Conservation (phyloP, 2,329 filamentous ascomycete species). For the Periconia sp. region DNA sequence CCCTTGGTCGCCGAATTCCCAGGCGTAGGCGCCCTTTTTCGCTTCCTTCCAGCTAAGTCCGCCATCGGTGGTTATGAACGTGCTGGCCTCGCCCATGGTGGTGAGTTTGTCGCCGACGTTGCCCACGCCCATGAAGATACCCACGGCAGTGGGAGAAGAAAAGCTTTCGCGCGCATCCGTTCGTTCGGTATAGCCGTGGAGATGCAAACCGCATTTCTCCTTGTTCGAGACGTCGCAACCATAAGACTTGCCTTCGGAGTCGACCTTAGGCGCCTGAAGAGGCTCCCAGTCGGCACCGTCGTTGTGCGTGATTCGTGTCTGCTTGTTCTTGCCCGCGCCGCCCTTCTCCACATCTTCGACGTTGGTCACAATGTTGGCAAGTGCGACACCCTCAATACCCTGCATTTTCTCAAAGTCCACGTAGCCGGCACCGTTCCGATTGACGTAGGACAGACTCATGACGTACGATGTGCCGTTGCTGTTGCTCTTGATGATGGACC, state of each 20-base stretch:
- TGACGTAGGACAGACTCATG: slow-evolving; percentile 77
- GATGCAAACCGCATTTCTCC: slow-evolving; percentile 78
- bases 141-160: slow-evolving; percentile 84
- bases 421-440: slow-evolving; percentile 73
- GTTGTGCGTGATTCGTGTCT: slow-evolving; percentile 93
- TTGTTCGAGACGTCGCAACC: slow-evolving; percentile 62
- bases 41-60: slow-evolving; percentile 84
- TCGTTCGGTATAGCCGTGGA: slow-evolving; percentile 95
- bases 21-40: slow-evolving; percentile 86
- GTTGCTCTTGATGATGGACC: slow-evolving; percentile 95
- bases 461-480: slow-evolving; percentile 97
- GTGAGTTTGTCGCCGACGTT: slow-evolving; percentile 80
- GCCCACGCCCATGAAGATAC: slow-evolving; percentile 86
- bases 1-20: slow-evolving; percentile 95
- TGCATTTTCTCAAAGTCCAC: slow-evolving; percentile 97
- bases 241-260: slow-evolving; percentile 71
- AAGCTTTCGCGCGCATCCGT: slow-evolving; percentile 80
- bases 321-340: slow-evolving; percentile 73
- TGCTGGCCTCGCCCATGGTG: slow-evolving; percentile 72
- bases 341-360: slow-evolving; percentile 63
- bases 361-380: slow-evolving; percentile 86
- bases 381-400: slow-evolving; percentile 83
- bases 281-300: slow-evolving; percentile 87
- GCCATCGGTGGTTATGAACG: slow-evolving; percentile 89
- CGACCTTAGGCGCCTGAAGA: slow-evolving; percentile 70